A percentile compares a stretch with the other conserved stretches of the same genome.
Conservation (phyloP, 192 early-diverging fungal genomes). For the Obelidium mucronatum region DNA sequence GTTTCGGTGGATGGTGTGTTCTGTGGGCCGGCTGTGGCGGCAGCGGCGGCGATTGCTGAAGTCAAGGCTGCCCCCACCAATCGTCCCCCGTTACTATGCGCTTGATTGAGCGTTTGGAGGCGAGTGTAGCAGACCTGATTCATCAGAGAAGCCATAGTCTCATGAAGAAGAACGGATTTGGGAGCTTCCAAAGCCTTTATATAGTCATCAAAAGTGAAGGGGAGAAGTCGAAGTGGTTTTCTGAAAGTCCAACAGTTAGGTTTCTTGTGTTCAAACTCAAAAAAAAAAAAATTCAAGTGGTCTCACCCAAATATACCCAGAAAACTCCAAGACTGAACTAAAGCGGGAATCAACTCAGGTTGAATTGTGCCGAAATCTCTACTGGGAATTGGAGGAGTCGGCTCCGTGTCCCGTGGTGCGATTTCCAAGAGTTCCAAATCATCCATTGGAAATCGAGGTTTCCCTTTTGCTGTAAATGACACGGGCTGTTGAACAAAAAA, state of each 20-base stretch:
- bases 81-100: not conserved
- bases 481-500: too few species aligned
- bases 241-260: conserved; percentile 50
- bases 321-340: conserved; percentile 75
- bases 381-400: conserved; percentile 51
- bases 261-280: conserved; percentile 47
- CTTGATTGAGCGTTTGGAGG: not conserved
- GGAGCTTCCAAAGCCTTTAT: conserved; percentile 61
- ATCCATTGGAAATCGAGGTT: conserved; percentile 78
- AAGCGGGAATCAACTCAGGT: conserved; percentile 46
- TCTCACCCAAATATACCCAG: conserved; percentile 62
- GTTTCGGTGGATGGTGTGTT: not conserved
- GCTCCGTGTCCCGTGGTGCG: conserved; percentile 46
- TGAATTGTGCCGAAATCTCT: conserved; percentile 57
- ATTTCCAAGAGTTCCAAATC: conserved; percentile 74
- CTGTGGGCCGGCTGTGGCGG: conserved; percentile 6
- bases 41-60: conserved; percentile 3
- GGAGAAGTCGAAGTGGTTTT: conserved; percentile 68
- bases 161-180: conserved; percentile 8
- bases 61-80: conserved; percentile 2
- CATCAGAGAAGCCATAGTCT: conserved; percentile 14
- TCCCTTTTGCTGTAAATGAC: not conserved
- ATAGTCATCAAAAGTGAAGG: conserved; percentile 83
- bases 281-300: conserved; percentile 42
- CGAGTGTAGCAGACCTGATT: conserved; percentile 9